Base-by-base conservation (phyloP, 164 flowering plant genomes). In the Berberis thunbergii region DNA sequence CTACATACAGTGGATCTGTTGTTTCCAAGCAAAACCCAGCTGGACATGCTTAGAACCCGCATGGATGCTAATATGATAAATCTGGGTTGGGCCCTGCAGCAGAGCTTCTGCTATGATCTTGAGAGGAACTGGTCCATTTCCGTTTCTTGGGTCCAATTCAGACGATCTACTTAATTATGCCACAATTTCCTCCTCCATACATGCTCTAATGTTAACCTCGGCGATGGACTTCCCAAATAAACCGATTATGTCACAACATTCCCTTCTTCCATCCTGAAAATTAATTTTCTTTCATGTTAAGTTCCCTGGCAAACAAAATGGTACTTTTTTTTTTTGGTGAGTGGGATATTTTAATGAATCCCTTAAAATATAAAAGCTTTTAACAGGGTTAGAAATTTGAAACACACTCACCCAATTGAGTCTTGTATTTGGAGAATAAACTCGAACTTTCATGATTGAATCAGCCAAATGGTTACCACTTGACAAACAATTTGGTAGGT, bases 141-240 rank as follows among this genome's bases (percentile, higher is more conserved):
- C 2, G 59, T 87, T 0, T 69, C 93, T 2, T 83, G 89, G 93
- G 93, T 88, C 26, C 83, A 83, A 26, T 26, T 38, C 49, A 4
- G 45, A 40, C 1, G 26, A 8, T 9, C 7, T 43, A 6, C 43
- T 12, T 10, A 63, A 44, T 42, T 59, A 74, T 40, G 75, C 76
- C 39, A 77, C 59, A 8, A 75, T 61, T 75, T 86, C 87, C 67
- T 74, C 75, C 54, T 74, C 56, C 73, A 60, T 44, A 69, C 92
- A 86, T 39, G 63, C 54, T 50, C 86, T 78, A 41, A 80, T 42
- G 69, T 64, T 76, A 54, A 85, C 69, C 45, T 66, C 66, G 0
- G 79, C 49, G 13, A 63, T 64, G 10, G 74, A 77, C 43, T 1
- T 57, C 9, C 50, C 75, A 0, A 42, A 42, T 48, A 40, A 2